phyloP scores from a whole-genome alignment of 2,329 filamentous ascomycete species.

The Pezicula rhizophila region DNA sequence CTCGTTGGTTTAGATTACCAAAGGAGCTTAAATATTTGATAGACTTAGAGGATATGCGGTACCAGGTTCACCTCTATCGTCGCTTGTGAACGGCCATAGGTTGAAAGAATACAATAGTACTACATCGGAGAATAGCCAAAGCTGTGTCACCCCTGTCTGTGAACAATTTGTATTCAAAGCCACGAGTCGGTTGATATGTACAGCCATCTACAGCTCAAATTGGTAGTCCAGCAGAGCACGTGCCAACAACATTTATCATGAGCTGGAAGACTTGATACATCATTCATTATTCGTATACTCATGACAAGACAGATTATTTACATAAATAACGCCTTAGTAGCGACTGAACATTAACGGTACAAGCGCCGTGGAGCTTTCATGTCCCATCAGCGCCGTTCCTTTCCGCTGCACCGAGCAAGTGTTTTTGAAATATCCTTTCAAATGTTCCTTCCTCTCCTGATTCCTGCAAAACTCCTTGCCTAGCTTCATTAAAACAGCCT shows the following conservation, averaged over 20 bases:
- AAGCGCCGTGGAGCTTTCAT: conserved; percentile 47
- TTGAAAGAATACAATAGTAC: background rate
- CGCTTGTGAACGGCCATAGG: conserved; percentile 24
- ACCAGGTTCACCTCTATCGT: conserved; percentile 80
- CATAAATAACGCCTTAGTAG: conserved; percentile 11
- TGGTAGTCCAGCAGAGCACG: background rate
- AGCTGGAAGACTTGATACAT: conserved; percentile 3
- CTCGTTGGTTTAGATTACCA: conserved; percentile 75
- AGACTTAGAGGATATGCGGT: conserved; percentile 87
- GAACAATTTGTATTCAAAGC: too few species aligned
- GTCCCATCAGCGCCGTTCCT: conserved; percentile 14
- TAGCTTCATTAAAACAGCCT: conserved; percentile 53
- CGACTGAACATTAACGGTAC: conserved; percentile 57
- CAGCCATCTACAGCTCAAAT: too few species aligned
- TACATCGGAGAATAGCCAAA: conserved; percentile 1
- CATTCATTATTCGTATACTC: conserved; percentile 16
- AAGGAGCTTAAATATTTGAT: conserved; percentile 71
- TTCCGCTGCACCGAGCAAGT: conserved; percentile 18
- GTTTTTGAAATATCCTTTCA: conserved; percentile 20
- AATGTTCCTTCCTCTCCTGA: conserved; percentile 18
- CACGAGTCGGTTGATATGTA: too few species aligned
- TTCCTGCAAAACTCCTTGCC: conserved; percentile 41
- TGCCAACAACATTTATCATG: background rate
- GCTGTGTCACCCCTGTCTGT: background rate
- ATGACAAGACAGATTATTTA: conserved; percentile 1